These are phyloP conservation scores for Globomyces sp. DNA, from an alignment of 371 early-diverging fungal species.

Conservation along the genomic window DNA sequence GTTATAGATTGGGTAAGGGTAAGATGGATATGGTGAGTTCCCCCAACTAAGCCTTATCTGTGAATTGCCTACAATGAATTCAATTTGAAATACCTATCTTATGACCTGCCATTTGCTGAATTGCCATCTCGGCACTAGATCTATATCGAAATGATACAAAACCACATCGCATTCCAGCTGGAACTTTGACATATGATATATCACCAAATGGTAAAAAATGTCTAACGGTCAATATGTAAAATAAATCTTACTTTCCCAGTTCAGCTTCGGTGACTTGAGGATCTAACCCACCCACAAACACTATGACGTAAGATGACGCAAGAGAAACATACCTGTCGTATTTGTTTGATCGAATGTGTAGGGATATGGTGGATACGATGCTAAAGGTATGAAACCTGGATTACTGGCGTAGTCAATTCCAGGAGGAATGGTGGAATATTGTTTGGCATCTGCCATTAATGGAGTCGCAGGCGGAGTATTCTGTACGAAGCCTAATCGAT, in stretches of 20 bases:
- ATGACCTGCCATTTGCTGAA: slow-evolving; percentile 83
- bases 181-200: slow-evolving; percentile 87
- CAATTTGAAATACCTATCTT: slow-evolving; percentile 57
- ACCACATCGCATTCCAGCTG: slow-evolving; percentile 90
- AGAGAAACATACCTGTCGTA: slow-evolving; percentile 56
- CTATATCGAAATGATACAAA: slow-evolving; percentile 87
- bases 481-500: slow-evolving; percentile 17
- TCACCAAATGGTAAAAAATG: slow-evolving; percentile 83
- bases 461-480: slow-evolving; percentile 24
- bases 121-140: slow-evolving; percentile 81
- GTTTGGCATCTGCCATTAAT: slow-evolving; percentile 25
- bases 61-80: slow-evolving; percentile 52
- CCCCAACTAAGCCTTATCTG: slow-evolving; percentile 91
- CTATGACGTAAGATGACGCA: slow-evolving; percentile 23
- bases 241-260: slow-evolving; percentile 40
- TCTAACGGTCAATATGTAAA: slow-evolving; percentile 19
- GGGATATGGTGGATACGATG: slow-evolving; percentile 20
- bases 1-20: slow-evolving; percentile 5
- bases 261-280: slow-evolving; percentile 81
- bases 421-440: slow-evolving; percentile 15
- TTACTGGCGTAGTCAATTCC: background rate
- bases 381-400: background rate
- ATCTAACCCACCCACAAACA: slow-evolving; percentile 90
- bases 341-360: slow-evolving; percentile 72
- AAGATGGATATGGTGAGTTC: slow-evolving; percentile 60